A percentile compares a stretch with the other conserved stretches of the same genome.
Evolutionary conservation across 2,329 filamentous ascomycete genomes (phyloP).

Genomic region (Aspergillus glaucus): DNA sequence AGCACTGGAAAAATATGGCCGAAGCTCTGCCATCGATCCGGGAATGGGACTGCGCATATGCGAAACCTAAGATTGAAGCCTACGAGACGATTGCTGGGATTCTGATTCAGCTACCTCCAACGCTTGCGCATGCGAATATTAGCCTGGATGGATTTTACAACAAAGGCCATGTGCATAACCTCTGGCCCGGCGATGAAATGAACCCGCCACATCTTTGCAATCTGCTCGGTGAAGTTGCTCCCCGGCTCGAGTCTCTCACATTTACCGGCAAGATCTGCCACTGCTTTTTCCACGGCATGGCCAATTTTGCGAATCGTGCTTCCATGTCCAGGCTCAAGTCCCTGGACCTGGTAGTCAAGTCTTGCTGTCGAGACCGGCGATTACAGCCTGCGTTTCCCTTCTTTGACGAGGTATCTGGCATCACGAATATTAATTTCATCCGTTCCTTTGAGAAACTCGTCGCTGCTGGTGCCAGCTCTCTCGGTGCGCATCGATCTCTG

Average conservation of each 20-base stretch:
- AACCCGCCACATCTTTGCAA: constrained; percentile 59
- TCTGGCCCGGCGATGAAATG: constrained; percentile 41
- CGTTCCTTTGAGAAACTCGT: constrained; percentile 64
- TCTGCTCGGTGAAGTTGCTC: constrained; percentile 55
- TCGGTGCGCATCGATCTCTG: constrained; percentile 55
- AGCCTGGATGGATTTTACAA: constrained; percentile 67
- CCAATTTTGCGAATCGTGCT: background rate
- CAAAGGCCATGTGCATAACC: constrained; percentile 55
- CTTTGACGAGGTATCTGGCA: constrained; percentile 62
- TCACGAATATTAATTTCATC: constrained; percentile 67
- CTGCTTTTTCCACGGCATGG: constrained; percentile 52
- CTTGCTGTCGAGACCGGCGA: constrained; percentile 54
- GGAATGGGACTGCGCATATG: constrained; percentile 52
- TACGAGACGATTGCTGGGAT: constrained; percentile 64
- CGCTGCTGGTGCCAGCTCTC: constrained; percentile 54
- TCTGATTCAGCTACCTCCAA: constrained; percentile 51
- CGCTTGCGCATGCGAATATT: constrained; percentile 59
- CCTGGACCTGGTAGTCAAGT: constrained; percentile 67
- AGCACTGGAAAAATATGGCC: constrained; percentile 58
- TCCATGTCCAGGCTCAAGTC: constrained; percentile 48
- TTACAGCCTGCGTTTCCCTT: constrained; percentile 31
- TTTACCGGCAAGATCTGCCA: constrained; percentile 69
- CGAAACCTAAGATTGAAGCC: constrained; percentile 67
- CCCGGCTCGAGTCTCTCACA: constrained; percentile 59
- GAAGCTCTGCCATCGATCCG: constrained; percentile 58